A percentile compares a stretch with the other conserved stretches of the same genome.
Evolutionary conservation across 108 stramenopile genomes (phyloP).

Genomic region (Mediolabrus comicus): DNA sequence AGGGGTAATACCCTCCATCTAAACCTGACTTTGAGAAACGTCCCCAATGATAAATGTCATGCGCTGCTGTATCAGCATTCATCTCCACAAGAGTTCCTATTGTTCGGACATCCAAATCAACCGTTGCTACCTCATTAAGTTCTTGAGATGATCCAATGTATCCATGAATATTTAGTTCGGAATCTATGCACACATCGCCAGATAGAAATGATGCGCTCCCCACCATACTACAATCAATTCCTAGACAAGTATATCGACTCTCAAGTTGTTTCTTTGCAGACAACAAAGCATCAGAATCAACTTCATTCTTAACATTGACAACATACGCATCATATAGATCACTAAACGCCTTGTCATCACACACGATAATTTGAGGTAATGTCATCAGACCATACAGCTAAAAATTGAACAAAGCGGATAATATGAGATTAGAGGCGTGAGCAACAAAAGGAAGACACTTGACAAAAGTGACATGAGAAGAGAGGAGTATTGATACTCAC

Average conservation of each 20-base stretch:
- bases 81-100: conserved; percentile 67
- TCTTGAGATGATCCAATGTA: background rate
- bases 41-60: conserved; percentile 55
- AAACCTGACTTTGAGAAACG: background rate
- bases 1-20: conserved; percentile 3
- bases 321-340: conserved; percentile 25
- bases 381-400: conserved; percentile 26
- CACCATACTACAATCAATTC: conserved; percentile 24
- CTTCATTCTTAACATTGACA: conserved; percentile 6
- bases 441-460: background rate
- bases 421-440: background rate
- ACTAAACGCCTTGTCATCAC: conserved; percentile 11
- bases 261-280: conserved; percentile 2
- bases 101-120: conserved; percentile 74
- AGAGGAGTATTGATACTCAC: background rate
- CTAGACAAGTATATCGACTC: conserved; percentile 30
- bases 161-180: background rate
- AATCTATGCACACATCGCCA: conserved; percentile 10
- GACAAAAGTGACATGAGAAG: too few relatives aligned
- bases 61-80: conserved; percentile 65
- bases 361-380: conserved; percentile 20
- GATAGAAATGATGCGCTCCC: conserved; percentile 1
- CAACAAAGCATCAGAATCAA: background rate
- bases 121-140: conserved; percentile 45
- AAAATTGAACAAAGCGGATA: background rate